phyloP scores from a whole-genome alignment of 129 eudicot species.

The Escallonia herrerae region DNA sequence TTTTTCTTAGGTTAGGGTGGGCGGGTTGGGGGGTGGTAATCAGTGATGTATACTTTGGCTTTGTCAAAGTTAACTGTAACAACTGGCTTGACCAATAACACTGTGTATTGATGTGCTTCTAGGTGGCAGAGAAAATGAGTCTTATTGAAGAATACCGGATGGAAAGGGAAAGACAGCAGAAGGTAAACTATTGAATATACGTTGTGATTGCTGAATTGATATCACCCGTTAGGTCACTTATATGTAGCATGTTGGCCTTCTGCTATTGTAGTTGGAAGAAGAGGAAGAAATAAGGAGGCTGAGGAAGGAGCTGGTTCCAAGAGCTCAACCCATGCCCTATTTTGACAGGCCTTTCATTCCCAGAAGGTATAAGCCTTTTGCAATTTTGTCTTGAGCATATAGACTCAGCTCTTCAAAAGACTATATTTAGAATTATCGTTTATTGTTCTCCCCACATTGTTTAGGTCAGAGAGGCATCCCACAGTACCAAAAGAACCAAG shows the following conservation, averaged over 20 bases:
- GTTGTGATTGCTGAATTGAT: background rate
- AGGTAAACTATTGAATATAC: conserved; percentile 36
- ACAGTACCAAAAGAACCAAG: conserved; percentile 79
- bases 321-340: conserved; percentile 97
- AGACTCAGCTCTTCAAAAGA: background rate
- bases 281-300: conserved; percentile 84
- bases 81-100: conserved; percentile 6
- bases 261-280: conserved; percentile 52
- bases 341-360: conserved; percentile 93
- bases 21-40: no score
- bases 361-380: conserved; percentile 42
- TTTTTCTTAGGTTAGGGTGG: no score
- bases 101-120: background rate
- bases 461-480: conserved; percentile 73
- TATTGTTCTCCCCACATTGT: background rate
- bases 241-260: background rate
- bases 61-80: no score
- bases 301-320: conserved; percentile 87
- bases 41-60: no score
- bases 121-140: conserved; percentile 64
- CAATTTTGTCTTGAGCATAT: background rate
- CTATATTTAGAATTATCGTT: background rate
- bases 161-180: conserved; percentile 77
- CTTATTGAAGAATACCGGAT: conserved; percentile 53
- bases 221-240: background rate